Evolutionary conservation across 345 rosid genomes (phyloP).

Genomic region (Salix koriyanagi): DNA sequence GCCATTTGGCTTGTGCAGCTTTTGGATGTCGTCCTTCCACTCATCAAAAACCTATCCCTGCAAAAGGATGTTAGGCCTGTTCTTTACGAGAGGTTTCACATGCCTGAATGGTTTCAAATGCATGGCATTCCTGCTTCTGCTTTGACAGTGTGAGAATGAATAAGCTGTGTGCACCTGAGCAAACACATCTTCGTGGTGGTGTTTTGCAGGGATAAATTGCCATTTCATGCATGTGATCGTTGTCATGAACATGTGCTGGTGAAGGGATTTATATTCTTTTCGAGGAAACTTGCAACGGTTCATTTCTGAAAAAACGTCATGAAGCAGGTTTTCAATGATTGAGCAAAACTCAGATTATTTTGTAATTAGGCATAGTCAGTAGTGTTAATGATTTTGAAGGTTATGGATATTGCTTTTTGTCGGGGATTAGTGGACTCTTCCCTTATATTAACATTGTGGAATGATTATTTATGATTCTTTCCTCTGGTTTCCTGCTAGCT

Average conservation of each 20-base stretch:
- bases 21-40: constrained; percentile 17
- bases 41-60: constrained; percentile 10
- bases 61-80: constrained; percentile 14
- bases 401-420: neutral
- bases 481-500: neutral
- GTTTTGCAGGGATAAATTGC: neutral
- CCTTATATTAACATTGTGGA: neutral
- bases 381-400: neutral
- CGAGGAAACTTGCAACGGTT: neutral
- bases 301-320: neutral
- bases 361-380: neutral
- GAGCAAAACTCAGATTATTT: neutral
- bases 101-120: constrained; percentile 25
- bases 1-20: constrained; percentile 8
- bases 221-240: neutral
- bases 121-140: neutral
- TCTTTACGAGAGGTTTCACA: constrained; percentile 19
- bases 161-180: neutral
- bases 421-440: neutral
- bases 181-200: neutral
- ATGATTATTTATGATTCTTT: neutral
- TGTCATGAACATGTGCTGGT: neutral
- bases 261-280: neutral
- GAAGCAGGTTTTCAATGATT: neutral
- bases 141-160: neutral